Conservation (phyloP, 495 filamentous ascomycete genomes). For the Filosporella fistucella region DNA sequence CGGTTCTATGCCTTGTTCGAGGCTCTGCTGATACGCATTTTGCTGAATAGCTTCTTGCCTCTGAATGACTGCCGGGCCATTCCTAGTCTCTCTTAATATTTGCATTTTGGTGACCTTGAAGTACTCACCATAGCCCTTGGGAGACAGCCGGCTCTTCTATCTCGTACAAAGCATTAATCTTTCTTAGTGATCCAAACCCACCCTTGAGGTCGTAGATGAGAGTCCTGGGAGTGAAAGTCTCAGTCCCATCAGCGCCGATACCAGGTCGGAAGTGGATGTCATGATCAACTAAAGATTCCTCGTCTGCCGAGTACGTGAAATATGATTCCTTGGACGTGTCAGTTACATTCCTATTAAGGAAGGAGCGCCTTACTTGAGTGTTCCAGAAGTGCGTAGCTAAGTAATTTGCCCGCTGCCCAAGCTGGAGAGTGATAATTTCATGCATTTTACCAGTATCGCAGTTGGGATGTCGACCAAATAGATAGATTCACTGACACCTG, state of each 20-base stretch:
- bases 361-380: constrained; percentile 48
- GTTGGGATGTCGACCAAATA: not conserved
- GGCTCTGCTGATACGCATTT: constrained; percentile 61
- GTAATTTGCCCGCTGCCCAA: constrained; percentile 91
- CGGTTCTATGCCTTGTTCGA: constrained; percentile 64
- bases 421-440: constrained; percentile 91
- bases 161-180: constrained; percentile 88
- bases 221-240: constrained; percentile 88
- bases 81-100: constrained; percentile 41
- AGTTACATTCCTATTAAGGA: too few relatives aligned
- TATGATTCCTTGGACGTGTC: constrained; percentile 72
- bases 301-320: constrained; percentile 76
- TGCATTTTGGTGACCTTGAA: not conserved
- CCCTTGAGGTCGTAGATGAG: constrained; percentile 94
- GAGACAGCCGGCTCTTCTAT: constrained; percentile 41
- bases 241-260: constrained; percentile 73
- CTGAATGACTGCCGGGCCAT: constrained; percentile 65
- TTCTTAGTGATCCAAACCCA: constrained; percentile 81
- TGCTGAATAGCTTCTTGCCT: constrained; percentile 54
- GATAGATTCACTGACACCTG: too few relatives aligned
- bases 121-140: constrained; percentile 56
- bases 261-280: constrained; percentile 89
- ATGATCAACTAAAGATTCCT: constrained; percentile 75
- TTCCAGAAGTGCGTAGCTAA: constrained; percentile 99
- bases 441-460: constrained; percentile 56